Base-by-base conservation (phyloP, 169 alveolate genomes). In the Blepharisma undulans region DNA sequence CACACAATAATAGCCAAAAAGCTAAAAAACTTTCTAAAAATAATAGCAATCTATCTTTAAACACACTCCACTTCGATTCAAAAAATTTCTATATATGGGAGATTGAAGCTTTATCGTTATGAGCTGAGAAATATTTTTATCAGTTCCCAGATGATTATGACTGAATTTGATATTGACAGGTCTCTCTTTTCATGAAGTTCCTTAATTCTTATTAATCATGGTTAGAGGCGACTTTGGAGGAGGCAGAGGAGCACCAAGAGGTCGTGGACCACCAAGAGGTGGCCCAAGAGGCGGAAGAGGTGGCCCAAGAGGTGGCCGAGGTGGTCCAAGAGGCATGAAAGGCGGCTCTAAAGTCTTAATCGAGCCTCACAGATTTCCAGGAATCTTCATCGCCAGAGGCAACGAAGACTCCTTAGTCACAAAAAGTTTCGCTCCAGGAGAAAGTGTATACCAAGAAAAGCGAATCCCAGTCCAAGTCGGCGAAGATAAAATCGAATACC, bases 401-500 rank as follows among this genome's bases (percentile, higher is more conserved):
- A 95, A 98, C 94, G 98, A 99, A 85, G 99, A 99, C 92, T 98
- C 99, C 72, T 96, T 99, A 72, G 99, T 98, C 34, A 99, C 99
- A 32, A 96, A 97, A 87, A 99, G 99, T 96, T 91, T 98, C 96
- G 99, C 96, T 66, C 99, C 99, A 25, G 99, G 99, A n/a, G 99
- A 98, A 94, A 97, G 99, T 72, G 99, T 99, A n/a, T 99, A 99
- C 95, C 99, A 99, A 33, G 99, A 99, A 97, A 98, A 99, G 97
- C 97, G 99, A 90, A 98, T 99, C 84, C 98, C 98, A 30, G 98
- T 98, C 19, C 97, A 96, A 90, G 98, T 95, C 84, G 98, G 97
- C 18, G 97, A 97, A 86, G 99, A 98, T 88, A 98, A 98, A 94
- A 95, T 98, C 8, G 99, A 99, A 95, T 99, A 99, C 93, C 97